phyloP scores from a whole-genome alignment of 1,284 basidiomycete species.

The Microbotryum scabiosae region DNA sequence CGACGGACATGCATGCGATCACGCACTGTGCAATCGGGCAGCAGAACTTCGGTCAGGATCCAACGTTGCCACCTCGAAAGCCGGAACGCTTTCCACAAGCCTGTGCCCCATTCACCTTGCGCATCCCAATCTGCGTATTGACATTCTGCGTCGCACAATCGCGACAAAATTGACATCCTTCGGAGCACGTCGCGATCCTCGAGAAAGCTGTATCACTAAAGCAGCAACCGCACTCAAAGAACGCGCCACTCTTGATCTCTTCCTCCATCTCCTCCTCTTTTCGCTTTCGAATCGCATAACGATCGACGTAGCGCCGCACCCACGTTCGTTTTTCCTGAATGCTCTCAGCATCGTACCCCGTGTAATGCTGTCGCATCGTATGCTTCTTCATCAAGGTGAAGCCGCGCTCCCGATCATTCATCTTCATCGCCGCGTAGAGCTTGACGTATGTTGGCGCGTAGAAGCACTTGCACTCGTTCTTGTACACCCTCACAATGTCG shows the following conservation, averaged over 20 bases:
- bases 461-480: conserved; percentile 1
- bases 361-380: conserved; percentile 2
- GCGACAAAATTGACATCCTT: conserved; percentile 34
- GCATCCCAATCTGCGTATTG: conserved; percentile 31
- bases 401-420: not conserved
- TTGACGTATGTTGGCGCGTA: conserved; percentile 18
- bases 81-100: too few relatives aligned
- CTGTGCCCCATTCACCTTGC: conserved; percentile 5
- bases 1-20: conserved; percentile 33
- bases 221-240: conserved; percentile 36
- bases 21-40: conserved; percentile 10
- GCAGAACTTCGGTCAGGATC: not conserved
- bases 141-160: conserved; percentile 31
- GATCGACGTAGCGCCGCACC: conserved; percentile 1
- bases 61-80: not conserved
- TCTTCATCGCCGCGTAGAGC: not conserved
- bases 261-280: conserved; percentile 16
- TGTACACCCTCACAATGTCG: conserved; percentile 15
- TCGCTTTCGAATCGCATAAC: not conserved
- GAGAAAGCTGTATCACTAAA: conserved; percentile 26
- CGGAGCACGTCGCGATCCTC: conserved; percentile 25
- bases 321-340: conserved; percentile 19
- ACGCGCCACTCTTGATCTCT: conserved; percentile 21
- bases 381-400: conserved; percentile 6
- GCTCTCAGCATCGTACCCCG: conserved; percentile 6